A percentile compares a stretch with the other conserved stretches of the same genome.
Conservation (phyloP, 495 filamentous ascomycete genomes). For the Cercophora sp. region DNA sequence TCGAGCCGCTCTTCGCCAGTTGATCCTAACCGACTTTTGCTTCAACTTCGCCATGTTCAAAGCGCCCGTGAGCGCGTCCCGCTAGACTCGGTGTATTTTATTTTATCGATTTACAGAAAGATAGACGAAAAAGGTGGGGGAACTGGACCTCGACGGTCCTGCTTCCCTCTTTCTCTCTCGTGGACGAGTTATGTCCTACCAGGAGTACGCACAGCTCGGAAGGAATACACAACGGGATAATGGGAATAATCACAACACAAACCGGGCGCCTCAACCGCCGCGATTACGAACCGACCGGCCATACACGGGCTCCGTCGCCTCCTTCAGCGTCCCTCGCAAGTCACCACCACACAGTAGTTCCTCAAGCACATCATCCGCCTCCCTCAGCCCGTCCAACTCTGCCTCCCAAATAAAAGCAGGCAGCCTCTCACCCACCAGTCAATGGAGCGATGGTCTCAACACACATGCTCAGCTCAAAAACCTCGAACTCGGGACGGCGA, state of each 20-base stretch:
- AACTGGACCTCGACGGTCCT: background rate
- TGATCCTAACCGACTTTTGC: background rate
- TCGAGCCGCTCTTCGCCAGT: background rate
- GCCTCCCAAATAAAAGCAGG: slow-evolving; percentile 16
- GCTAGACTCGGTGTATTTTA: too few species aligned
- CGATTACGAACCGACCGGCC: slow-evolving; percentile 15
- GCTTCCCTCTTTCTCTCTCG: too few species aligned
- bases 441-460: background rate
- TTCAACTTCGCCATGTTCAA: slow-evolving; percentile 9
- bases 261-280: background rate
- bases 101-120: too few species aligned
- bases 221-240: slow-evolving; percentile 10
- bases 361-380: slow-evolving; percentile 14
- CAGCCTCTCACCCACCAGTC: slow-evolving; percentile 8
- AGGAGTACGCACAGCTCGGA: slow-evolving; percentile 20
- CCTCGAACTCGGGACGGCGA: slow-evolving; percentile 8
- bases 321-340: slow-evolving; percentile 21
- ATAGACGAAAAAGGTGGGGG: too few species aligned
- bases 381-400: slow-evolving; percentile 22
- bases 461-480: background rate
- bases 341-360: slow-evolving; percentile 12
- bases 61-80: background rate
- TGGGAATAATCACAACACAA: background rate
- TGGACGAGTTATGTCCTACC: slow-evolving; percentile 27
- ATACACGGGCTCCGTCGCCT: slow-evolving; percentile 13